Conservation (phyloP, 1,284 basidiomycete species). For the Tetrapyrgos nigripes region DNA sequence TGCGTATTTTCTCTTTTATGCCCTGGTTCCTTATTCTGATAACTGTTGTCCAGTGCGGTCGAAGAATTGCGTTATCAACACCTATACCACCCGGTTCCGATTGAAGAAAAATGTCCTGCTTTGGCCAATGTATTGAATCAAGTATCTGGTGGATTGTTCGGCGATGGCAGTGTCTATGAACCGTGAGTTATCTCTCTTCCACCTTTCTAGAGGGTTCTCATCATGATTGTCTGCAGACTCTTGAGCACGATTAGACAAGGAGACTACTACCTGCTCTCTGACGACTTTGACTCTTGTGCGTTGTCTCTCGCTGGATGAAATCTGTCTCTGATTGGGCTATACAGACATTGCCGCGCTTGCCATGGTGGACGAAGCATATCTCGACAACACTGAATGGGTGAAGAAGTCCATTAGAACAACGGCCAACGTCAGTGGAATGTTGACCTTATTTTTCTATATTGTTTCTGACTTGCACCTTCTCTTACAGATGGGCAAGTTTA, state of each 20-base stretch:
- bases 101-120: constrained; percentile 83
- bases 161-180: constrained; percentile 78
- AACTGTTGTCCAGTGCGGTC: constrained; percentile 52
- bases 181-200: constrained; percentile 54
- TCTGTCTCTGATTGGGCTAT: constrained; percentile 6
- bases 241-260: constrained; percentile 79
- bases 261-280: constrained; percentile 84
- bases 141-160: constrained; percentile 78
- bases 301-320: constrained; percentile 14
- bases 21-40: not conserved
- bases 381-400: constrained; percentile 84
- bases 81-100: constrained; percentile 77
- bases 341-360: constrained; percentile 79
- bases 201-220: constrained; percentile 16
- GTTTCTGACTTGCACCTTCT: not conserved
- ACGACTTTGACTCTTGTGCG: constrained; percentile 91
- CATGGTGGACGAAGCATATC: constrained; percentile 89
- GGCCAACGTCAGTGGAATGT: constrained; percentile 59
- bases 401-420: constrained; percentile 89
- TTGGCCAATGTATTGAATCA: constrained; percentile 77
- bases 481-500: constrained; percentile 91
- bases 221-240: constrained; percentile 48
- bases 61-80: constrained; percentile 87
- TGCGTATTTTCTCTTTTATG: constrained; percentile 27
- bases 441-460: not conserved